Evolutionary conservation across 2,329 filamentous ascomycete species (phyloP), one percentile per base, ranked within the genome.

Genomic region (Alternaria triticimaculans): DNA sequence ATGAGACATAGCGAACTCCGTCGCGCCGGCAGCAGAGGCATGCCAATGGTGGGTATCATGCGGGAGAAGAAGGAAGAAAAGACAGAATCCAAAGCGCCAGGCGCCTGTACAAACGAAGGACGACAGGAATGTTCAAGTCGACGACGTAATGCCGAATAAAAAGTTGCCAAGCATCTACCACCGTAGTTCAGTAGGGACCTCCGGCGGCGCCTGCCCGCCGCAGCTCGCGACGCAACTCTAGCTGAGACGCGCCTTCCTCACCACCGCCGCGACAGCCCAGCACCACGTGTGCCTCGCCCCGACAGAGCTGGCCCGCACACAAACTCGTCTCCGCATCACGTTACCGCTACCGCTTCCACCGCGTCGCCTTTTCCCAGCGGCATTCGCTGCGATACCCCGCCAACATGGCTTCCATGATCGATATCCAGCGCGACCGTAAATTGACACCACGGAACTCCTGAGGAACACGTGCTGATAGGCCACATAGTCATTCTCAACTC

Each of bases 331-430:
- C 15, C n/a, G 15, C 25, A 5, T n/a, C 54, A 49, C 58, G 55
- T 48, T 54, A 43, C 25, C 44, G 15, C 43, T 41, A 5, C 10
- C 53, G 37, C 58, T 58, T 48, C 33, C 49, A 57, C 49, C 33
- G 26, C 37, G 15, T 28, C 54, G 25, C 30, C 41, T 14, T 21
- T 45, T 46, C 25, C 20, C 51, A 51, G 63, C 54, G 57, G 67
- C 70, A 62, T 64, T 61, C 60, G 69, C 67, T 67, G 66, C 67
- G 66, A 51, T 59, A 65, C 68, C 69, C 71, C 85, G 74, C 75
- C 77, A 89, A 81, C 75, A 97, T 97, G 93, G 85, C 91, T 81
- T 97, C 94, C 69, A 88, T 94, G 75, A 91, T 97, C 77, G 89
- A 94, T 78, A 89, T 94, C 76, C 93, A 97, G 85, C 90, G 90